Conservation (phyloP, 192 early-diverging fungal species). For the Podila minutissima region DNA sequence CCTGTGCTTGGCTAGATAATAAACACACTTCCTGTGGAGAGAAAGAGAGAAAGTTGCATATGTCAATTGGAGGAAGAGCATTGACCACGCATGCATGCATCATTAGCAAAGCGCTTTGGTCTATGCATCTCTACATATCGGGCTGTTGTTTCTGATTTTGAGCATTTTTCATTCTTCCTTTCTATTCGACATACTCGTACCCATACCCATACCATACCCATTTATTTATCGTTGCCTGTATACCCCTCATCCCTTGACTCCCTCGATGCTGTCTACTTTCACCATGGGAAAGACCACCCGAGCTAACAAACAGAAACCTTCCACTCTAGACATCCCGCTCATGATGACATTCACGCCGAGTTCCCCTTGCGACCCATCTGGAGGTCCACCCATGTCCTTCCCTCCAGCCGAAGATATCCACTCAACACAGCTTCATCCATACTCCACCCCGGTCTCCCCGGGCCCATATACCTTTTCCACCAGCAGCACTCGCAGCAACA, state of each 20-base stretch:
- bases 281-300: constrained; percentile 12
- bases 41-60: neutral
- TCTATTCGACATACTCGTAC: neutral
- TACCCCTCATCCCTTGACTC: too few species aligned
- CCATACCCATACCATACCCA: neutral
- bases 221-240: neutral
- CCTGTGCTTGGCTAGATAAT: neutral
- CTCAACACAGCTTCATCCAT: constrained; percentile 36
- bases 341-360: constrained; percentile 48
- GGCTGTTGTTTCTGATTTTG: neutral
- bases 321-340: constrained; percentile 40
- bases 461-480: neutral
- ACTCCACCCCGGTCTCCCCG: constrained; percentile 15
- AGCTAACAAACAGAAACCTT: constrained; percentile 13
- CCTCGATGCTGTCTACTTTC: neutral
- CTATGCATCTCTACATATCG: neutral
- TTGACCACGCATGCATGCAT: neutral
- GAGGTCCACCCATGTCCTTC: constrained; percentile 14
- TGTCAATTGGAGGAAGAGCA: neutral
- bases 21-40: neutral
- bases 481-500: neutral
- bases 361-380: constrained; percentile 41
- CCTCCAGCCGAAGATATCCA: constrained; percentile 28
- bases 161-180: neutral
- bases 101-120: neutral